Evolutionary conservation across 257 asterid species (phyloP).

Genomic region (Verbascum thapsus): DNA sequence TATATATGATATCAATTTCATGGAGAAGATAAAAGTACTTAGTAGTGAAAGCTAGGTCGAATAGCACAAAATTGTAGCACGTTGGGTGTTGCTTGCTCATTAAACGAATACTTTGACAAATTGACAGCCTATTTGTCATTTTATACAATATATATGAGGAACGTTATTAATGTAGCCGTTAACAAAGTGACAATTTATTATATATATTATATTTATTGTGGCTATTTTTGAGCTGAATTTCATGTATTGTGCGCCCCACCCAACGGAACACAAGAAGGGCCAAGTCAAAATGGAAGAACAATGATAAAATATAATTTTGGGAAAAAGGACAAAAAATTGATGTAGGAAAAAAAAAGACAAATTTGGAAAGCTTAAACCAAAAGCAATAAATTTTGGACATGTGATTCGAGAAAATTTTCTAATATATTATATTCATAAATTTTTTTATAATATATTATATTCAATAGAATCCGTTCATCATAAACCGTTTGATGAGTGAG

Average conservation of each 20-base stretch:
- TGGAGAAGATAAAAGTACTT: too few species aligned
- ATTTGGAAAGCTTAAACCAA: neutral
- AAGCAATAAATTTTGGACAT: neutral
- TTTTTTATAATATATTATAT: too few species aligned
- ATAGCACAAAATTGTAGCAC: neutral
- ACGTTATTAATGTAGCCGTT: slow-evolving; percentile 48
- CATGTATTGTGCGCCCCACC: neutral
- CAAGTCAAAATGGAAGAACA: neutral
- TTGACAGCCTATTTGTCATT: neutral
- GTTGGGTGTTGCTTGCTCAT: slow-evolving; percentile 23
- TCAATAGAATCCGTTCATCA: too few species aligned
- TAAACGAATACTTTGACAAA: slow-evolving; percentile 13
- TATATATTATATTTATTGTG: neutral
- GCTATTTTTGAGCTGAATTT: slow-evolving; percentile 25
- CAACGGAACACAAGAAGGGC: slow-evolving; percentile 27
- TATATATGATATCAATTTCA: too few species aligned
- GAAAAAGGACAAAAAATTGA: neutral
- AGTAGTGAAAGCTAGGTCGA: too few species aligned
- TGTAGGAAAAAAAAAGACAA: neutral
- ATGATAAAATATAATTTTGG: neutral
- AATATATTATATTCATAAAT: too few species aligned
- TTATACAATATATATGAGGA: neutral
- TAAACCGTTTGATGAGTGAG: too few species aligned
- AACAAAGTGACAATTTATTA: slow-evolving; percentile 38
- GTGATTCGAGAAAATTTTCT: too few species aligned